phyloP scores from a whole-genome alignment of 306 rosid genomes.

The Dryas drummondii region DNA sequence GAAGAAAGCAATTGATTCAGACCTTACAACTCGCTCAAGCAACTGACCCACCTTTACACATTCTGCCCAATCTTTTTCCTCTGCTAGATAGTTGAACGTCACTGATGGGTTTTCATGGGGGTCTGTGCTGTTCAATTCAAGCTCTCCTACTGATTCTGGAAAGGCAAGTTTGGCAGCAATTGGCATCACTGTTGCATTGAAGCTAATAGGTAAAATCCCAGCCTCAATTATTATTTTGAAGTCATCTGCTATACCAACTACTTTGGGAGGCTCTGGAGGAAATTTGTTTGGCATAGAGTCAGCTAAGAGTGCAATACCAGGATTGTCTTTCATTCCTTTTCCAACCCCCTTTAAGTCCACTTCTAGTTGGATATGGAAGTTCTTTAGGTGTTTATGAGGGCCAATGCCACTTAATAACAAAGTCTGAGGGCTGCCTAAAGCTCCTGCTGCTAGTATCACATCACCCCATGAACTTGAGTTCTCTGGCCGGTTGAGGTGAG shows the following conservation, averaged over 20 bases:
- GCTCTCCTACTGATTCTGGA: conserved; percentile 56
- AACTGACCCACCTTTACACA: conserved; percentile 53
- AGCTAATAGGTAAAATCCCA: conserved; percentile 48
- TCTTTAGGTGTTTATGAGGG: conserved; percentile 49
- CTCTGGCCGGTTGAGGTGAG: conserved; percentile 42
- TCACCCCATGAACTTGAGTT: conserved; percentile 54
- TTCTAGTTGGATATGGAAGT: conserved; percentile 41
- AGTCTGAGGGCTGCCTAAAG: conserved; percentile 76
- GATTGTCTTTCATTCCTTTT: conserved; percentile 71
- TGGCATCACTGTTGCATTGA: conserved; percentile 47
- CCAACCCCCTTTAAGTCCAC: conserved; percentile 52
- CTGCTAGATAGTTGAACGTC: conserved; percentile 64
- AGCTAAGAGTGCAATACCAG: conserved; percentile 52
- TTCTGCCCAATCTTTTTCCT: conserved; percentile 41
- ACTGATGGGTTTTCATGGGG: conserved; percentile 67
- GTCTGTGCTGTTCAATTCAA: conserved; percentile 52
- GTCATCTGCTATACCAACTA: conserved; percentile 61
- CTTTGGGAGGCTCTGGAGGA: conserved; percentile 65
- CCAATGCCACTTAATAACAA: conserved; percentile 69
- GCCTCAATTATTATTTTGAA: conserved; percentile 59
- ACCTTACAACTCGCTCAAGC: conserved; percentile 50
- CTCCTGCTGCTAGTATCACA: conserved; percentile 71
- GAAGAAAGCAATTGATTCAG: conserved; percentile 51
- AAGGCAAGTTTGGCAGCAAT: conserved; percentile 63
- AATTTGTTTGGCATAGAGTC: conserved; percentile 50